A percentile compares a stretch with the other conserved stretches of the same genome.
These are phyloP conservation scores for Cicer cuneatum DNA, from an alignment of 306 rosid species.

Conservation along the genomic window DNA sequence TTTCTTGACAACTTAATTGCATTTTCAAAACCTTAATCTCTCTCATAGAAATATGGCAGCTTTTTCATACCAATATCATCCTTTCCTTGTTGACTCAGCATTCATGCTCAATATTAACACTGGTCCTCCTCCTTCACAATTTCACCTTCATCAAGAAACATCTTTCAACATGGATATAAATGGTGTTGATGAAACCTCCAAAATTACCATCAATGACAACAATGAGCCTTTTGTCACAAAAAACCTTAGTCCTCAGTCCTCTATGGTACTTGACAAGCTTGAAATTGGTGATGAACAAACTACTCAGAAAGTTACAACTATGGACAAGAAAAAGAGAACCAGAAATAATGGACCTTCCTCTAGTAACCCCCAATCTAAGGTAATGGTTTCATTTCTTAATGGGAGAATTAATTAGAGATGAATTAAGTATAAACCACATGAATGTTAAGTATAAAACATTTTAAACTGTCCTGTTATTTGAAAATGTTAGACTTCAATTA, in stretches of 20 bases:
- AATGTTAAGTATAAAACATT: too few species aligned
- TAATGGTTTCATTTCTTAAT: background rate
- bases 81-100: constrained; percentile 59
- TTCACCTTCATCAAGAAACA: constrained; percentile 37
- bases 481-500: too few species aligned
- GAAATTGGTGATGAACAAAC: constrained; percentile 70
- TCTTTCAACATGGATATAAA: constrained; percentile 43
- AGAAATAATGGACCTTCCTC: constrained; percentile 51
- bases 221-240: constrained; percentile 61
- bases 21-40: constrained; percentile 15
- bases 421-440: too few species aligned
- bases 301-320: constrained; percentile 49
- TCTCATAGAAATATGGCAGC: constrained; percentile 57
- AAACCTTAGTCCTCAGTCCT: constrained; percentile 63
- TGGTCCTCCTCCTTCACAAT: constrained; percentile 37
- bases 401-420: too few species aligned
- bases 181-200: constrained; percentile 57
- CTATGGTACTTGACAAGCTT: constrained; percentile 64
- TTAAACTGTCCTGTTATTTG: too few species aligned
- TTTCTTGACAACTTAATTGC: constrained; percentile 45
- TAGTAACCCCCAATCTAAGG: constrained; percentile 58
- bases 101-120: constrained; percentile 48
- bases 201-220: constrained; percentile 52
- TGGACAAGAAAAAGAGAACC: constrained; percentile 58
- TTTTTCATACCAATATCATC: constrained; percentile 64